Conservation (phyloP, 2,329 filamentous ascomycete species). For the Trichoderma hamatum region DNA sequence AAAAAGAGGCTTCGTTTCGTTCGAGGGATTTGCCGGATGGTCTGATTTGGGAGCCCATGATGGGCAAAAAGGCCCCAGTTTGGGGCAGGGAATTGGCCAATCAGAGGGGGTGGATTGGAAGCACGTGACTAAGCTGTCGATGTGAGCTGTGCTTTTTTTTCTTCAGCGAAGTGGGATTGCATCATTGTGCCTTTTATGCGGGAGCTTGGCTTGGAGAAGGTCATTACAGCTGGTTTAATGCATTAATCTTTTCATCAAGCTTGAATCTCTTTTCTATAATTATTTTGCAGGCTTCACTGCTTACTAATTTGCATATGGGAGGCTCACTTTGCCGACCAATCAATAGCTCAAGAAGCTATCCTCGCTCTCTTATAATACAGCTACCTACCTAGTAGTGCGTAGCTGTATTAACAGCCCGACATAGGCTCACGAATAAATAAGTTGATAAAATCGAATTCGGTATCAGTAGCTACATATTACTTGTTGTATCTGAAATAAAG, state of each 20-base stretch:
- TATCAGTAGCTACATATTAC: background rate
- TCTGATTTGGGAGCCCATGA: conserved; percentile 42
- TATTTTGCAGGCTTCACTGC: background rate
- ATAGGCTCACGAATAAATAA: background rate
- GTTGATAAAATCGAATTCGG: background rate
- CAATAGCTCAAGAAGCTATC: background rate
- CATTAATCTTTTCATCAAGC: background rate
- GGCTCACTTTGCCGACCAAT: background rate
- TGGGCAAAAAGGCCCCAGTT: conserved; percentile 38
- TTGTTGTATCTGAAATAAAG: background rate
- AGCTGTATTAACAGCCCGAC: background rate
- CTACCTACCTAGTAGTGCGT: background rate
- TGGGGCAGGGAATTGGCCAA: conserved; percentile 42
- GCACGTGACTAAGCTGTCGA: conserved; percentile 39
- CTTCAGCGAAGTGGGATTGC: background rate
- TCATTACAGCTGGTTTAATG: background rate
- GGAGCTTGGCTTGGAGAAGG: background rate
- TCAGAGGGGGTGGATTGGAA: conserved; percentile 31
- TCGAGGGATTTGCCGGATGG: conserved; percentile 54
- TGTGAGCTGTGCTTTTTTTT: background rate
- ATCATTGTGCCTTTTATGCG: background rate
- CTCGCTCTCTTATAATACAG: background rate
- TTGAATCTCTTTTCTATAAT: background rate
- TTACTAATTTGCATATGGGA: background rate
- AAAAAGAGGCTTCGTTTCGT: conserved; percentile 32